These are phyloP conservation scores for Balamuthia mandrillaris DNA, from an alignment of 208 protist species.

Conservation along the genomic window DNA sequence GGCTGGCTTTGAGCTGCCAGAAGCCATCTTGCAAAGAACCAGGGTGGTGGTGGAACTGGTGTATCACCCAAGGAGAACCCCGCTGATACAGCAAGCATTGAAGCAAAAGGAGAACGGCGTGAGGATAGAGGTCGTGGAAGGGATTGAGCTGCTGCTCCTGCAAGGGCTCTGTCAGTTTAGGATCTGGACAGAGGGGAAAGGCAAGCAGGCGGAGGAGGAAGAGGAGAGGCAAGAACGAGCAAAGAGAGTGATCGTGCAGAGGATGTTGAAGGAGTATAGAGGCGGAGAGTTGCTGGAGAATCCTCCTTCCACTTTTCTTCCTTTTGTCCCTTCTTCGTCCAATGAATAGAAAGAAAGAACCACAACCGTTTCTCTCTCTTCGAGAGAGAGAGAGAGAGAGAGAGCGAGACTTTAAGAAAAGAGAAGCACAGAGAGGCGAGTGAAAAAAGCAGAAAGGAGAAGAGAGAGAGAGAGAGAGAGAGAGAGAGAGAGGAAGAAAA, in stretches of 20 bases:
- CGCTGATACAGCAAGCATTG: conserved; percentile 27
- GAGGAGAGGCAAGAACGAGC: no score
- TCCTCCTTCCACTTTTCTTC: not conserved
- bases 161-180: conserved; percentile 35
- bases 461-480: no score
- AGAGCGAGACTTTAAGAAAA: not conserved
- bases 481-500: no score
- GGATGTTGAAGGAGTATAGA: not conserved
- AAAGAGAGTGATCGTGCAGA: not conserved
- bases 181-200: conserved; percentile 16
- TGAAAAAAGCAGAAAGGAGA: not conserved
- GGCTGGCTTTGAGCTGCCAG: conserved; percentile 17
- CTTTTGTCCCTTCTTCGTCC: not conserved
- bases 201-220: not conserved
- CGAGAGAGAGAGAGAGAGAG: not conserved
- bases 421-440: not conserved
- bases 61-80: conserved; percentile 26
- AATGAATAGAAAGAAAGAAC: not conserved
- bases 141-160: conserved; percentile 36
- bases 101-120: not conserved
- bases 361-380: not conserved
- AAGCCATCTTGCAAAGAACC: not conserved
- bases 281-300: not conserved
- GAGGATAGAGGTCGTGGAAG: conserved; percentile 27
- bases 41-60: conserved; percentile 35